Base-by-base conservation (phyloP, 192 early-diverging fungal genomes). In the Coemansia biformis region DNA sequence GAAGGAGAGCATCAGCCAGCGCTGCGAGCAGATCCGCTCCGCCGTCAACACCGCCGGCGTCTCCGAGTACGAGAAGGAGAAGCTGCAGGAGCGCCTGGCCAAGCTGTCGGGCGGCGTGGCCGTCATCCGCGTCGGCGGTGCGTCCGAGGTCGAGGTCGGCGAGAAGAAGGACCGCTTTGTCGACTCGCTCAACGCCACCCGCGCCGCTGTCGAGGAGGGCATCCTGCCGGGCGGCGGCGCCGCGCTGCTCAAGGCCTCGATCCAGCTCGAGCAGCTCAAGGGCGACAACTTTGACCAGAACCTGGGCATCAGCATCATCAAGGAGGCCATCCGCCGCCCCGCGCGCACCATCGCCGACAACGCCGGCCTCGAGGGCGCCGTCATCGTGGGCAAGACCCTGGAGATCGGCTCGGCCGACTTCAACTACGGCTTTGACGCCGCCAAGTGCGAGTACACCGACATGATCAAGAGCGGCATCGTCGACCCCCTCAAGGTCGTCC, bases 91-190 rank as follows among this genome's bases (percentile, higher is more conserved):
- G 78, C 88, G 97, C 57, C 85, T 99, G 64, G 97, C 97, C 58
- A 98, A 98, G 77, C 77, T 99, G 17, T 86, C 86, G 39, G 93
- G 93, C 45, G 97, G 97, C 79, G 97, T 99, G 43, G 97, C 97
- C 43, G 96, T 99, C 56, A 98, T 99, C 69, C 92, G 90, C 70
- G 94, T 99, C 31, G 97, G 97, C 48, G 97, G 97, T 28, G 63
- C 88, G 26, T 95, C 92, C 19, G 97, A 99, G 78, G 91, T 99
- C 46, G 97, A 99, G 78, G 97, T 99, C 23, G 93, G 95, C 43
- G 97, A 99, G 77, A 99, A 98, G 90, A 99, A 99, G 85, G 97
- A 99, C 81, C 82, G 96, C 59, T 93, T 96, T 60, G 93, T 92
- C 54, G 97, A 99, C 75, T 92, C 97, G 18, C 77, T 99, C 51